Evolutionary conservation across 2,329 filamentous ascomycete species (phyloP).

Genomic region (Bertia moriformis): DNA sequence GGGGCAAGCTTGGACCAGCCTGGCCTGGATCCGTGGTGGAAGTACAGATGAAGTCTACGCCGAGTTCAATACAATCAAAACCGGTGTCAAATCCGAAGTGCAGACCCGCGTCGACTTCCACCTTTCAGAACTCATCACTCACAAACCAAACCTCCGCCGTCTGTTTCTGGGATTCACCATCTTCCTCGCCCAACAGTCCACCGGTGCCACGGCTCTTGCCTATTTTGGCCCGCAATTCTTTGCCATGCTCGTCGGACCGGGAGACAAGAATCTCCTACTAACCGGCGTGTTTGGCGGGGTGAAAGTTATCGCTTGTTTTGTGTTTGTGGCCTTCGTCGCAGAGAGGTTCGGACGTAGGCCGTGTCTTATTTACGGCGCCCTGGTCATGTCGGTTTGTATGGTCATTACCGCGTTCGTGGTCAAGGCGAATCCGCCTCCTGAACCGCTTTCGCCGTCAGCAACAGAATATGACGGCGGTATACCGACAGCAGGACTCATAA

Average conservation of each 20-base stretch:
- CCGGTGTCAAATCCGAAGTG: background rate
- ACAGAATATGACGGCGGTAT: conserved; percentile 12
- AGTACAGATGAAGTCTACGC: background rate
- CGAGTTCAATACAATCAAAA: background rate
- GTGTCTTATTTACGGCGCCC: conserved; percentile 30
- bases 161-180: conserved; percentile 9
- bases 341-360: conserved; percentile 30
- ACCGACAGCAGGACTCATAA: conserved; percentile 25
- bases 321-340: conserved; percentile 30
- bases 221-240: conserved; percentile 38
- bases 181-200: conserved; percentile 20
- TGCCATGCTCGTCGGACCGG: conserved; percentile 26
- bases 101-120: conserved; percentile 9
- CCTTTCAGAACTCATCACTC: conserved; percentile 24
- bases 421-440: conserved; percentile 23
- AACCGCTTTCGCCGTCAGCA: conserved; percentile 21
- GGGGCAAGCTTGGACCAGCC: conserved; percentile 20
- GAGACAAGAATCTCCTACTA: conserved; percentile 27
- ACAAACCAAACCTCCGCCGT: conserved; percentile 7
- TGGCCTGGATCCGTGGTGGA: conserved; percentile 34
- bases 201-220: conserved; percentile 32
- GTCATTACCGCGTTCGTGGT: conserved; percentile 24
- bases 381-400: conserved; percentile 35
- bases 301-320: conserved; percentile 29
- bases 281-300: conserved; percentile 36